Conservation (phyloP, 2,329 filamentous ascomycete genomes). For the Daldinia sp. region DNA sequence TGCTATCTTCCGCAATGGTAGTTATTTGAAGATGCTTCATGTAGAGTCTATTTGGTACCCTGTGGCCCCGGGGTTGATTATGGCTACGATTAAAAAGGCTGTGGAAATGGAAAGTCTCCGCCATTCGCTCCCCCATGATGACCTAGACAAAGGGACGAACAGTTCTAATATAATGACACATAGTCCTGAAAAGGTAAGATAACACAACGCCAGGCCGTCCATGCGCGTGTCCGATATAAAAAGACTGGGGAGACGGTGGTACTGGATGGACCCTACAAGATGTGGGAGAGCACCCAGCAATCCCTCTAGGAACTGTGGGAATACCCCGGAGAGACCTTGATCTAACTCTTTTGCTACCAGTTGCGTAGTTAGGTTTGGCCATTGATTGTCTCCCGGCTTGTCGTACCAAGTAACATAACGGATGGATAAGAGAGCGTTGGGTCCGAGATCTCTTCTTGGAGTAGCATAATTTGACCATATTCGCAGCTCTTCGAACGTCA, state of each 20-base stretch:
- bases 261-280: background rate
- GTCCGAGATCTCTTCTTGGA: background rate
- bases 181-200: no score
- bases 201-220: no score
- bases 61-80: no score
- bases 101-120: background rate
- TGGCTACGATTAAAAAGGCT: no score
- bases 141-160: constrained; percentile 11
- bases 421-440: background rate
- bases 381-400: background rate
- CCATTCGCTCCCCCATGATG: constrained; percentile 2
- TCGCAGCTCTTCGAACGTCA: background rate
- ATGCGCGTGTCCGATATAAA: no score
- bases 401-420: background rate
- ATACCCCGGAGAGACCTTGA: background rate
- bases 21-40: no score
- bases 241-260: background rate
- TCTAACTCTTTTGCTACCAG: background rate
- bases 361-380: background rate
- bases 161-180: background rate
- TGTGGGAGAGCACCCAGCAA: background rate
- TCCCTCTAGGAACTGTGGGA: constrained; percentile 4
- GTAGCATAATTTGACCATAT: background rate
- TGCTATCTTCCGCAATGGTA: no score
- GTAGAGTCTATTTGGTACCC: no score